Conservation (phyloP, 768 basidiomycete species). For the Clitopilus hobsonii region DNA sequence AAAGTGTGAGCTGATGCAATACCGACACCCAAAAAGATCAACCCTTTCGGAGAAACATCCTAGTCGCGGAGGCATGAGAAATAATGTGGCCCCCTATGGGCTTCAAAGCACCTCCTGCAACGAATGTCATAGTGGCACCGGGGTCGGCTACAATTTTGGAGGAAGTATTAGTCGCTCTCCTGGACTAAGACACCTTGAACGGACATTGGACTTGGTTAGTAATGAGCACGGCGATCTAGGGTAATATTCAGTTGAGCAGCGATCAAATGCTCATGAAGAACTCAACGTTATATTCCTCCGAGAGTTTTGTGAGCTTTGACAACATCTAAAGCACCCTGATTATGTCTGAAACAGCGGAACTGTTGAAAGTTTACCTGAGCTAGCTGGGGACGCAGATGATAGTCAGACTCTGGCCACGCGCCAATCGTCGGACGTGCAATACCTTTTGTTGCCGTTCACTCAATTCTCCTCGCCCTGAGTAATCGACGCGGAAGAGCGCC, state of each 20-base stretch:
- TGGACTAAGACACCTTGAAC: slow-evolving; percentile 14
- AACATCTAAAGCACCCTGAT: slow-evolving; percentile 56
- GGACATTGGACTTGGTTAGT: slow-evolving; percentile 92
- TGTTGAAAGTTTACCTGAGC: slow-evolving; percentile 63
- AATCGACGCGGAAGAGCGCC: slow-evolving; percentile 95
- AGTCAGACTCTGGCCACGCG: not conserved
- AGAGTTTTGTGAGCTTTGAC: slow-evolving; percentile 83
- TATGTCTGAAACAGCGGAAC: too few relatives aligned
- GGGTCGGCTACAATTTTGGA: slow-evolving; percentile 64
- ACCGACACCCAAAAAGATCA: slow-evolving; percentile 7
- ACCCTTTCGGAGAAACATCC: slow-evolving; percentile 89
- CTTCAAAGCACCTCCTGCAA: slow-evolving; percentile 88
- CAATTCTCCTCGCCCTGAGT: slow-evolving; percentile 87
- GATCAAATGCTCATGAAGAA: slow-evolving; percentile 1
- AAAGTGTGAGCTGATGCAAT: not conserved
- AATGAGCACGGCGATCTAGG: slow-evolving; percentile 76
- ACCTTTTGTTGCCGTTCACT: slow-evolving; percentile 94
- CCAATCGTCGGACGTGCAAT: too few relatives aligned
- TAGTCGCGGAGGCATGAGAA: slow-evolving; percentile 85
- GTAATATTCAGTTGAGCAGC: slow-evolving; percentile 12
- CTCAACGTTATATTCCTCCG: slow-evolving; percentile 88
- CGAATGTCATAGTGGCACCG: slow-evolving; percentile 93
- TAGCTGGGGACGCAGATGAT: slow-evolving; percentile 42
- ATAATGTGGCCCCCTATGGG: slow-evolving; percentile 89
- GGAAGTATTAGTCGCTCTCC: not conserved